Evolutionary conservation across 106 monocot genomes (phyloP), one percentile per base, ranked within the genome.

Genomic region (Triglochin maritima): DNA sequence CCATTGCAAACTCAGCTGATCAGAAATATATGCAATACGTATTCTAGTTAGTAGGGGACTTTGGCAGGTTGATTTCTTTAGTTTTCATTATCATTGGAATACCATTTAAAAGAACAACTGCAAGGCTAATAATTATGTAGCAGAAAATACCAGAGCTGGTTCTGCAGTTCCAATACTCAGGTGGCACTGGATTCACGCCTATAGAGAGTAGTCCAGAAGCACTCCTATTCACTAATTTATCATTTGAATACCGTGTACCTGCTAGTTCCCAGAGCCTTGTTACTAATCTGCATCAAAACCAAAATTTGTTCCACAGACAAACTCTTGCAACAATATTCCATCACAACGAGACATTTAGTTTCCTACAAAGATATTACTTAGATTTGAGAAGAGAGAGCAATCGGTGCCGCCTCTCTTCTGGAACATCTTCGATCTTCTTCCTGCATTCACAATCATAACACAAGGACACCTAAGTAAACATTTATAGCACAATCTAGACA

Each of bases 351-450:
- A 48, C 16, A 15, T 51, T 41, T 41, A 66, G 29, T 29, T 29
- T 29, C 29, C 29, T 29, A 29, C 29, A 29, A 4, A 60, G 7
- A 60, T 49, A 69, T 71, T 46, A 90, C 89, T 83, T 81, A 42
- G 79, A 48, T 66, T 82, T 84, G 14, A 87, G 15, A 10, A 59
- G 51, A 65, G 47, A 78, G 2, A 91, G 82, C 67, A 91, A 74
- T 7, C 68, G 64, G 65, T 78, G 84, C 47, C 87, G 79, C 65
- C 91, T 87, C 58, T 84, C 87, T 80, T 85, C 87, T 56, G 91
- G 86, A 73, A 91, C 68, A 80, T 91, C 87, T 68, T 74, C 87
- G 77, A 91, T 82, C 79, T 91, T 91, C 76, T 87, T 91, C 91
- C 91, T 91, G 66, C 10, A 56, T 60, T 15, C 14, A 64, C 5